These are phyloP conservation scores for Agrostemma githago DNA, from an alignment of 148 eudicot species.

Conservation along the genomic window DNA sequence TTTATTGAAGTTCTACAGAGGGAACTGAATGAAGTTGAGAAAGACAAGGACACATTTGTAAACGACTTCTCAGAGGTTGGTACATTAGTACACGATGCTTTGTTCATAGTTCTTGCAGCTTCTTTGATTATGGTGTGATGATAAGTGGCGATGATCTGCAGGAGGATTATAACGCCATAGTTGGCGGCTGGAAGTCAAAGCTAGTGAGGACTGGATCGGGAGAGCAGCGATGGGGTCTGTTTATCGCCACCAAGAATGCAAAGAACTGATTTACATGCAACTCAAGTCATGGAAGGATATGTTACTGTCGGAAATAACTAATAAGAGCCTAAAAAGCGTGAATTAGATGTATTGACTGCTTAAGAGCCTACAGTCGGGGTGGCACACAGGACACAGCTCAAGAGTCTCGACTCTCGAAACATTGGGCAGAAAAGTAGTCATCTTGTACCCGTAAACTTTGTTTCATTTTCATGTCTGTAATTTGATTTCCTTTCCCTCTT, in stretches of 20 bases:
- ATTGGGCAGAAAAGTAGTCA: neutral
- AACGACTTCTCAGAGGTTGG: constrained; percentile 82
- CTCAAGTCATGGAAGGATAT: neutral
- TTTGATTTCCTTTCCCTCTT: neutral
- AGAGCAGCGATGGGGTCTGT: constrained; percentile 94
- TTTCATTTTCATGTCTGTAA: neutral
- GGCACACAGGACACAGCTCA: neutral
- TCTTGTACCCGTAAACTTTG: neutral
- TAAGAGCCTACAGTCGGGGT: neutral
- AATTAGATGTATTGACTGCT: too few species aligned
- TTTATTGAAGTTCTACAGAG: constrained; percentile 62
- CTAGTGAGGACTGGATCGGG: constrained; percentile 65
- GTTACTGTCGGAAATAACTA: neutral
- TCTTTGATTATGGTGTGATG: neutral
- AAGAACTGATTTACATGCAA: constrained; percentile 24
- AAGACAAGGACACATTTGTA: constrained; percentile 68
- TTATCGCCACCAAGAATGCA: constrained; percentile 58
- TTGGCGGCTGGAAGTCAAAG: constrained; percentile 90
- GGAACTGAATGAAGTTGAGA: constrained; percentile 65
- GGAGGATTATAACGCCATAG: constrained; percentile 62
- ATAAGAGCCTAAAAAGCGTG: too few species aligned
- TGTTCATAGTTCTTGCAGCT: neutral
- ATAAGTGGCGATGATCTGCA: constrained; percentile 1
- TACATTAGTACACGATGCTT: constrained; percentile 23
- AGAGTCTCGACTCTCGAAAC: neutral